These are phyloP conservation scores for Tulasnella sp. DNA, from an alignment of 768 basidiomycete species.

Conservation along the genomic window DNA sequence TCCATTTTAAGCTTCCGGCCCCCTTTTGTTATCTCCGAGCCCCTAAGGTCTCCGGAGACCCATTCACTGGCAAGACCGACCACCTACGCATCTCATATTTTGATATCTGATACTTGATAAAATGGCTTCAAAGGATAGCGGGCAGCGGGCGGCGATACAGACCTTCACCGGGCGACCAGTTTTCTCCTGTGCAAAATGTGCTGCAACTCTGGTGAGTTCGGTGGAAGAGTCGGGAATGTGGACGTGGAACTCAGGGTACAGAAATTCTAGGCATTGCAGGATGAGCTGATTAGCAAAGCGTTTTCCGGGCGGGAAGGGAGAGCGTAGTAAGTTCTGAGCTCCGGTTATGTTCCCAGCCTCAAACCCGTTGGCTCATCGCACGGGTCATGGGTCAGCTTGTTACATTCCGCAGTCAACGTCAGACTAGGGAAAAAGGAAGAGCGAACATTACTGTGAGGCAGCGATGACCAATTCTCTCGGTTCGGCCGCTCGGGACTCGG, in stretches of 20 bases:
- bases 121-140: neutral
- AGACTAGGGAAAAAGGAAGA: constrained; percentile 32
- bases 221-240: neutral
- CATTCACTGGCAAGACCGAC: neutral
- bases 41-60: neutral
- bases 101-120: neutral
- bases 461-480: neutral
- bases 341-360: neutral
- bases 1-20: neutral
- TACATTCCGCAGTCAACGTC: constrained; percentile 31
- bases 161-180: constrained; percentile 23
- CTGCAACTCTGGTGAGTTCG: constrained; percentile 24
- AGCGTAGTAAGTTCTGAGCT: constrained; percentile 28
- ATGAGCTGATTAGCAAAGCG: constrained; percentile 33
- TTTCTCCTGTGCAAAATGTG: constrained; percentile 31
- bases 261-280: constrained; percentile 30
- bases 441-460: constrained; percentile 29
- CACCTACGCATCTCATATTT: neutral
- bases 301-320: constrained; percentile 33
- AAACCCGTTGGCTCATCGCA: neutral
- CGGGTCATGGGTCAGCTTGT: constrained; percentile 15
- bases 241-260: neutral
- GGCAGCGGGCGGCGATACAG: constrained; percentile 17
- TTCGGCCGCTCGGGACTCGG: neutral
- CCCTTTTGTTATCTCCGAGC: constrained; percentile 4